These are phyloP conservation scores for Hemileccinum impolitum DNA, from an alignment of 768 basidiomycete genomes.

Conservation along the genomic window DNA sequence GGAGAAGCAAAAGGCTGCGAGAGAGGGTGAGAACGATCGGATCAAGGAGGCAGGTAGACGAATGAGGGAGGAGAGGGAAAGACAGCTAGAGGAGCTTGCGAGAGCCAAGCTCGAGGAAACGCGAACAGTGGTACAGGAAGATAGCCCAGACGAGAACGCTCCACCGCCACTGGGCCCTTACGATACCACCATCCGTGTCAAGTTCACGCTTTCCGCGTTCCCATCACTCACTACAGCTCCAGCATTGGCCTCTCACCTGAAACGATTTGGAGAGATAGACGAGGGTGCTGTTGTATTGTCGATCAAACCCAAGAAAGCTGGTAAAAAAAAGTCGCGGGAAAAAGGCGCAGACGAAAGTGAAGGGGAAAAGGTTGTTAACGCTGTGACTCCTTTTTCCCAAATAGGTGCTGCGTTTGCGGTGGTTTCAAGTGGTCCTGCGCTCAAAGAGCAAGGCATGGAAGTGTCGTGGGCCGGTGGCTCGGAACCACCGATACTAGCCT, in stretches of 20 bases:
- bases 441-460: constrained; percentile 60
- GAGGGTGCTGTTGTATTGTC: constrained; percentile 63
- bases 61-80: constrained; percentile 65
- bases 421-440: constrained; percentile 55
- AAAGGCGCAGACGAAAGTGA: constrained; percentile 24
- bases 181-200: constrained; percentile 75
- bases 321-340: constrained; percentile 28
- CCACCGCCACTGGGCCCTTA: constrained; percentile 61
- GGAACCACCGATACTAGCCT: constrained; percentile 69
- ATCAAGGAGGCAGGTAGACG: constrained; percentile 74
- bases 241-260: constrained; percentile 39
- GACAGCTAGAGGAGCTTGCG: constrained; percentile 45
- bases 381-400: constrained; percentile 72
- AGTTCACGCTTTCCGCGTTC: constrained; percentile 57
- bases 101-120: constrained; percentile 27
- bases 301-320: constrained; percentile 51
- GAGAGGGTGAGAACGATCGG: constrained; percentile 60
- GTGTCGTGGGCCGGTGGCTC: constrained; percentile 67
- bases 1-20: constrained; percentile 50
- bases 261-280: constrained; percentile 63
- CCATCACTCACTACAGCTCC: constrained; percentile 28
- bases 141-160: constrained; percentile 41
- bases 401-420: constrained; percentile 76
- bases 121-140: constrained; percentile 29
- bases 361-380: constrained; percentile 54